phyloP scores from a whole-genome alignment of 768 basidiomycete genomes.

The Fibroporia radiculosa region DNA sequence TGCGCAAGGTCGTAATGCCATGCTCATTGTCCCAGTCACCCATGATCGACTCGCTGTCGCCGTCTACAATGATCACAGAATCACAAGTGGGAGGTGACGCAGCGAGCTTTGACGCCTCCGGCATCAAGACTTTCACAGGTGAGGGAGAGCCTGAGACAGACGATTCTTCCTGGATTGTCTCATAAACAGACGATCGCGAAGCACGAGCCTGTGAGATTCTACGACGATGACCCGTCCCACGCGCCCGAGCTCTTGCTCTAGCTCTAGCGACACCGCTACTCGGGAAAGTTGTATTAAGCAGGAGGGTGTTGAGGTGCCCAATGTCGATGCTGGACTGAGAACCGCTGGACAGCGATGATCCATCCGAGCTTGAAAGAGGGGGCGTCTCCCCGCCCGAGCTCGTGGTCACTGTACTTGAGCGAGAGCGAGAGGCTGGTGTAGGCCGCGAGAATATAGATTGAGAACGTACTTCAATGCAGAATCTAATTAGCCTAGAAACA shows the following conservation, averaged over 20 bases:
- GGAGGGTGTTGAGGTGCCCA: constrained; percentile 45
- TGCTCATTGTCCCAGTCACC: constrained; percentile 60
- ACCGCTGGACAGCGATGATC: constrained; percentile 59
- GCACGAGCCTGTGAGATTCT: constrained; percentile 57
- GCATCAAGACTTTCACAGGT: constrained; percentile 7
- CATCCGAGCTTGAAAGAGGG: constrained; percentile 61
- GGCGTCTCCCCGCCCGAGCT: constrained; percentile 67
- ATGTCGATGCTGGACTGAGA: constrained; percentile 77
- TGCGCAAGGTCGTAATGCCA: constrained; percentile 57
- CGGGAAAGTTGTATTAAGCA: constrained; percentile 50
- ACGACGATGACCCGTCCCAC: constrained; percentile 64
- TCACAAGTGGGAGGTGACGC: constrained; percentile 10
- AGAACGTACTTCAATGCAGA: constrained; percentile 25
- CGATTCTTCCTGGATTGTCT: constrained; percentile 72
- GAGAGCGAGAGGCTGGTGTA: constrained; percentile 38
- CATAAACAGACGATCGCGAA: constrained; percentile 65
- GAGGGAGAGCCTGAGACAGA: constrained; percentile 27
- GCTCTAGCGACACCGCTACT: constrained; percentile 29
- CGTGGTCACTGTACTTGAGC: constrained; percentile 61
- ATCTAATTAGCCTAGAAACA: constrained; percentile 5
- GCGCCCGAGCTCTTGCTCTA: constrained; percentile 42
- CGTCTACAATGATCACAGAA: constrained; percentile 48
- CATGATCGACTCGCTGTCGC: constrained; percentile 31
- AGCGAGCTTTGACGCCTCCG: background rate
- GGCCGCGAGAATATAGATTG: constrained; percentile 60